A percentile compares a stretch with the other conserved stretches of the same genome.
Conservation (phyloP, 2,329 filamentous ascomycete species). For the Paramyrothecium sp. region DNA sequence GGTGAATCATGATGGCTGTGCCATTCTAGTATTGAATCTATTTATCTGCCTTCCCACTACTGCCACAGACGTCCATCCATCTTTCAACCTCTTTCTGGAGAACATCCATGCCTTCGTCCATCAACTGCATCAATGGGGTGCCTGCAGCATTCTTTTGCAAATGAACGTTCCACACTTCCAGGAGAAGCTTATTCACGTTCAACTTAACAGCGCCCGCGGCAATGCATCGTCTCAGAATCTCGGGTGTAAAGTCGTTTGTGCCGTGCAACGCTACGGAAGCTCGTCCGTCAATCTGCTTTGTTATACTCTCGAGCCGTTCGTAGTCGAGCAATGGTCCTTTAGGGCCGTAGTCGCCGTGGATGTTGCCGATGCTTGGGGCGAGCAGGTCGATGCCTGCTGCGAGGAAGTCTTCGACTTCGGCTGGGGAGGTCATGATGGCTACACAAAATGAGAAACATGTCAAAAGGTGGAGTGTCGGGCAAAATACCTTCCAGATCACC, state of each 20-base stretch:
- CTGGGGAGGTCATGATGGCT: conserved; percentile 59
- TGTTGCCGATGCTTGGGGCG: conserved; percentile 74
- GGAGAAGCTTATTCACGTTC: conserved; percentile 55
- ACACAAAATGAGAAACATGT: neutral
- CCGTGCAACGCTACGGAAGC: conserved; percentile 52
- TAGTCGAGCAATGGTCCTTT: conserved; percentile 62
- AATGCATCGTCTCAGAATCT: conserved; percentile 52
- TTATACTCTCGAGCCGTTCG: conserved; percentile 33
- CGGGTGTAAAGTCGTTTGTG: conserved; percentile 51
- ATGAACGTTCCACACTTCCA: conserved; percentile 26
- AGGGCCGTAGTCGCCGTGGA: conserved; percentile 72
- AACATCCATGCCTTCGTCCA: conserved; percentile 12
- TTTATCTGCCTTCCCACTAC: conserved; percentile 9
- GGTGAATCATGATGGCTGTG: too few relatives aligned
- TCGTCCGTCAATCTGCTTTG: conserved; percentile 27
- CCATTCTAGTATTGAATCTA: neutral
- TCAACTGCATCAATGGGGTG: conserved; percentile 5
- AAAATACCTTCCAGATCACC: conserved; percentile 39
- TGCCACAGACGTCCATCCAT: conserved; percentile 15
- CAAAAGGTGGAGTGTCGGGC: too few relatives aligned
- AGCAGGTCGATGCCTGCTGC: conserved; percentile 71
- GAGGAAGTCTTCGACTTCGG: conserved; percentile 70
- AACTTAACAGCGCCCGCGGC: conserved; percentile 50
- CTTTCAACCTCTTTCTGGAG: conserved; percentile 13
- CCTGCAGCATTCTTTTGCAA: conserved; percentile 2